Conservation (phyloP, 1,284 basidiomycete genomes). For the Psilocybe mexicana region DNA sequence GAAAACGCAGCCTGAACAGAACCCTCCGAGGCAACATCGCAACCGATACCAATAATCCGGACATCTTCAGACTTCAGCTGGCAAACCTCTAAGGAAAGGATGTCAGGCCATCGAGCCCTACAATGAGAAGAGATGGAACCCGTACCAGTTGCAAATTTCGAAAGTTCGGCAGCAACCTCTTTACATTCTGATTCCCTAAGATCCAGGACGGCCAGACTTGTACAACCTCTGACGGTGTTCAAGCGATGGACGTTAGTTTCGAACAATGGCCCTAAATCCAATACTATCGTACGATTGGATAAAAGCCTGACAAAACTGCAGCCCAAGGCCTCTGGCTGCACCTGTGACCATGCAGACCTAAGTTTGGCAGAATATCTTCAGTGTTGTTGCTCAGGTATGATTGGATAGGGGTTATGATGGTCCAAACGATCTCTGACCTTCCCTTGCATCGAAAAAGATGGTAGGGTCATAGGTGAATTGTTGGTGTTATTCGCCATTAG, state of each 20-base stretch:
- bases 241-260: background rate
- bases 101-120: background rate
- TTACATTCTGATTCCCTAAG: slow-evolving; percentile 75
- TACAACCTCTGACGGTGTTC: slow-evolving; percentile 64
- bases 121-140: background rate
- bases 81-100: slow-evolving; percentile 43
- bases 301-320: slow-evolving; percentile 89
- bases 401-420: background rate
- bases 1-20: slow-evolving; percentile 76
- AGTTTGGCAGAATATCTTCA: background rate
- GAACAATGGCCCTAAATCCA: background rate
- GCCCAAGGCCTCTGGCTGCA: slow-evolving; percentile 86
- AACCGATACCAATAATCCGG: slow-evolving; percentile 77
- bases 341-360: slow-evolving; percentile 95
- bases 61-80: slow-evolving; percentile 62
- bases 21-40: slow-evolving; percentile 86
- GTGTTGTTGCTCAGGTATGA: background rate
- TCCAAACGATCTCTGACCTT: slow-evolving; percentile 48
- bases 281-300: slow-evolving; percentile 68
- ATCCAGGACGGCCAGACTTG: slow-evolving; percentile 82
- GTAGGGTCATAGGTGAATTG: slow-evolving; percentile 43
- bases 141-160: slow-evolving; percentile 52
- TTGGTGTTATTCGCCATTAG: slow-evolving; percentile 8
- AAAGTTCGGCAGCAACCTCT: slow-evolving; percentile 74
- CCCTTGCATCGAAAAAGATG: slow-evolving; percentile 66